Conservation (phyloP, 805 yeast species). For the Sungouiozyma ichnusensis region DNA sequence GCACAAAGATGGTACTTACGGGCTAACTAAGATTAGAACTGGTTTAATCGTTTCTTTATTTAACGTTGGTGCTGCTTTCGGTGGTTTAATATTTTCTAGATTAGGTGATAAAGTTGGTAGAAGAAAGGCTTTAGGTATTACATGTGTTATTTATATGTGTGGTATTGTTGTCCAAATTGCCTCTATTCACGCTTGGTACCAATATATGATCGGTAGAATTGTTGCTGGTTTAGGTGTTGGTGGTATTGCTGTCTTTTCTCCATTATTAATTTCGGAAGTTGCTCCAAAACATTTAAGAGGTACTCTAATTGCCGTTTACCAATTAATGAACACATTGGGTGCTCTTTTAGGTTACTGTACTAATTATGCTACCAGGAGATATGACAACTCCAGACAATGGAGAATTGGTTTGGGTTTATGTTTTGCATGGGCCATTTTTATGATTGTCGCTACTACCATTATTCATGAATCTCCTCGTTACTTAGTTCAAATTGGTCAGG, state of each 20-base stretch:
- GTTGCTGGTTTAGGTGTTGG: slow-evolving; percentile 74
- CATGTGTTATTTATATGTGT: slow-evolving; percentile 52
- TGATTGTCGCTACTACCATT: slow-evolving; percentile 31
- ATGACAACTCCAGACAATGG: slow-evolving; percentile 64
- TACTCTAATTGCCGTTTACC: slow-evolving; percentile 44
- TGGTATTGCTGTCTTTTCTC: slow-evolving; percentile 63
- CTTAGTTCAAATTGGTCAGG: slow-evolving; percentile 41
- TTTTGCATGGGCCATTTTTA: slow-evolving; percentile 35
- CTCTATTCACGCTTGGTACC: slow-evolving; percentile 47
- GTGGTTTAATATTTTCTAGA: slow-evolving; percentile 51
- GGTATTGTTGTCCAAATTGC: slow-evolving; percentile 64
- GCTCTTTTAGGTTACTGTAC: slow-evolving; percentile 69
- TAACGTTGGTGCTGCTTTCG: slow-evolving; percentile 69
- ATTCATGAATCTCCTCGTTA: slow-evolving; percentile 70
- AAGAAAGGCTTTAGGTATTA: slow-evolving; percentile 49
- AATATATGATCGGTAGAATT: slow-evolving; percentile 57
- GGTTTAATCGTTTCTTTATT: slow-evolving; percentile 52
- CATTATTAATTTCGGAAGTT: slow-evolving; percentile 46
- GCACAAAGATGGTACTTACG: slow-evolving; percentile 24
- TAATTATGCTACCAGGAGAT: slow-evolving; percentile 49
- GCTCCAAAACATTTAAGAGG: slow-evolving; percentile 44
- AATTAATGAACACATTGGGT: slow-evolving; percentile 59
- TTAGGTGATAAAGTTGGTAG: slow-evolving; percentile 57
- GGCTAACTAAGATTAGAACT: slow-evolving; percentile 42
- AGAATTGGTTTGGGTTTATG: slow-evolving; percentile 57